phyloP scores from a whole-genome alignment of 176 grass and related monocot genomes.

The Musa beccarii region DNA sequence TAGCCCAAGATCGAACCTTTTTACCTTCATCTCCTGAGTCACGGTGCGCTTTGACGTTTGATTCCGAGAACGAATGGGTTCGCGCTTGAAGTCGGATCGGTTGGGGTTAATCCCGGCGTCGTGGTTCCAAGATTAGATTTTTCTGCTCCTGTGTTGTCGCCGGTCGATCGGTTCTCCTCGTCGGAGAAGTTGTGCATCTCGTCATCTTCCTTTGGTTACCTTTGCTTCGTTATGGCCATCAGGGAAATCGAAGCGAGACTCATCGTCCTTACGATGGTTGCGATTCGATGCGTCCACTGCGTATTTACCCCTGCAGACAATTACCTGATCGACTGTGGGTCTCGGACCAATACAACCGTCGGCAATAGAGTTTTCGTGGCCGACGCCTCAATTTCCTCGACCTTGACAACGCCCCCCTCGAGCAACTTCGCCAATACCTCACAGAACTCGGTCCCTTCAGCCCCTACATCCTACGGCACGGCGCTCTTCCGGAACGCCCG shows the following conservation, averaged over 20 bases:
- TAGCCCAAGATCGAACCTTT: neutral
- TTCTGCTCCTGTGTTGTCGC: no score
- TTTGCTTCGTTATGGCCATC: neutral
- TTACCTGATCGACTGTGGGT: conserved; percentile 15
- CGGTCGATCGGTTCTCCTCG: no score
- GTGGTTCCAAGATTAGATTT: no score
- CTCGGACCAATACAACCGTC: neutral
- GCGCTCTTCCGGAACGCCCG: neutral
- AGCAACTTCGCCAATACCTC: conserved; percentile 7
- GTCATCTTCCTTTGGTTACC: neutral
- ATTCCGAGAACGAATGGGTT: no score
- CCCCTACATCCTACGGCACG: neutral
- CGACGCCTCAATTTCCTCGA: neutral
- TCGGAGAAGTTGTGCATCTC: neutral
- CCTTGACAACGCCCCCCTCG: neutral
- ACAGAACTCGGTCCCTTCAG: neutral
- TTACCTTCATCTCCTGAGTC: no score
- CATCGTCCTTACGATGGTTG: neutral
- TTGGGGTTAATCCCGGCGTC: no score
- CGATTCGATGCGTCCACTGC: neutral
- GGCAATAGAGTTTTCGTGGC: conserved; percentile 6
- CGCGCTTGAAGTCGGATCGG: no score
- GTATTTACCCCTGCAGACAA: conserved; percentile 2
- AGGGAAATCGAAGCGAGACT: neutral
- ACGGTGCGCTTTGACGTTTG: no score